Conservation (phyloP, 768 basidiomycete species). For the Ramaria rubella region DNA sequence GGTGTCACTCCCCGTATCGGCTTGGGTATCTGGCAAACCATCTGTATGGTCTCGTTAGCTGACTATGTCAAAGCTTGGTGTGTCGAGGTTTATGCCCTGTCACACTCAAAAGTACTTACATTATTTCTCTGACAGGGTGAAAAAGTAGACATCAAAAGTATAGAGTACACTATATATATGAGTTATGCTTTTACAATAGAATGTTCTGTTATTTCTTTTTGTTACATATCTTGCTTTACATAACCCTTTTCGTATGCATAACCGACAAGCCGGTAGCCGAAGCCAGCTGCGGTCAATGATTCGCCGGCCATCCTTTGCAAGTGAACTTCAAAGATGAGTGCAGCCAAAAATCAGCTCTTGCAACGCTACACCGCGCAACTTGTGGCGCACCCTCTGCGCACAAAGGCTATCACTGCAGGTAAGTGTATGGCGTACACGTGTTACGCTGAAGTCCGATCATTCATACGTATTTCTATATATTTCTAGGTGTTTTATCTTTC, state of each 20-base stretch:
- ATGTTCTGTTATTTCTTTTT: not conserved
- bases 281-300: too few relatives aligned
- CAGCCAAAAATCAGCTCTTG: constrained; percentile 27
- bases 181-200: not conserved
- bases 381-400: constrained; percentile 62
- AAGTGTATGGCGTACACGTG: constrained; percentile 12
- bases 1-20: constrained; percentile 96
- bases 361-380: constrained; percentile 68
- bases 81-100: constrained; percentile 11
- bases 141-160: constrained; percentile 21
- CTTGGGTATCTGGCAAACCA: constrained; percentile 93
- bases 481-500: constrained; percentile 33
- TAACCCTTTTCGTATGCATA: not conserved
- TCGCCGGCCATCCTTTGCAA: not conserved
- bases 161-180: not conserved
- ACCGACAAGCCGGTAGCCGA: not conserved
- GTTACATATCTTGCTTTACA: not conserved
- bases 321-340: not conserved
- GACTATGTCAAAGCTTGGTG: constrained; percentile 91
- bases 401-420: constrained; percentile 76
- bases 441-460: not conserved
- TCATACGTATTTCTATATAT: not conserved
- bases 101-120: not conserved
- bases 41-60: constrained; percentile 98
- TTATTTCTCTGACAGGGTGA: constrained; percentile 38